Base-by-base conservation (phyloP, 768 basidiomycete species). In the Boletellus sp. region DNA sequence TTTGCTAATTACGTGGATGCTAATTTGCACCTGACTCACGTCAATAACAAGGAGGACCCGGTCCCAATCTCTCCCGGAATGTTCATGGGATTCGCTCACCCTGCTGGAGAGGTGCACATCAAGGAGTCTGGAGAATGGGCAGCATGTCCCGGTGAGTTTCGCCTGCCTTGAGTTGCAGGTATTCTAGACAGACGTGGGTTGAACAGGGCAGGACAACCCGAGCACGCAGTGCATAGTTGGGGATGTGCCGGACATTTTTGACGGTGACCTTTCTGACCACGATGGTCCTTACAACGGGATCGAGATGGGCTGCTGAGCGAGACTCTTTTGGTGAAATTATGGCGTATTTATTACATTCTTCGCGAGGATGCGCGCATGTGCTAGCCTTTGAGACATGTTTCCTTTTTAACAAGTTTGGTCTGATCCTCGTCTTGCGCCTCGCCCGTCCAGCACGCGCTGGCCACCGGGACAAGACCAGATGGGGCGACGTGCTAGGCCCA, bases 1-100 rank as follows among this genome's bases (percentile, higher is more conserved):
- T 85, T 84, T 51, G 83, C 81, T 1, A 55, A 81, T 56, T 78
- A 76, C 54, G 74, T 83, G 41, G 79, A 83, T 50, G 63, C 72
- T 8, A 65, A 77, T 37, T 39, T 70, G 35, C 52, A 67, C 13
- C 54, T 83, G 40, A 80, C 74, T 4, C 82, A 78, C 51, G 74
- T 85, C 62, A 83, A 78, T 60, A 83, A 85, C 66, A 39, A 64
- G 51, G 49, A 70, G 47, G 76, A 77, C 49, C 62, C 67, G 0
- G 56, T 77, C 15, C 76, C 76, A 5, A 72, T 61, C 42, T 45
- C 42, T 23, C 71, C 69, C 9, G 62, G 65, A 9, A 59, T 35
- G 55, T 72, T 68, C 60, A 16, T 76, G 48, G 74, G 63, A n/a
- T 78, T 63, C 45, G 64, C 59, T 7, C 76, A 78, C 41, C 62